These are phyloP conservation scores for Lipomyces starkeyi DNA, from an alignment of 805 yeast genomes.

Conservation along the genomic window DNA sequence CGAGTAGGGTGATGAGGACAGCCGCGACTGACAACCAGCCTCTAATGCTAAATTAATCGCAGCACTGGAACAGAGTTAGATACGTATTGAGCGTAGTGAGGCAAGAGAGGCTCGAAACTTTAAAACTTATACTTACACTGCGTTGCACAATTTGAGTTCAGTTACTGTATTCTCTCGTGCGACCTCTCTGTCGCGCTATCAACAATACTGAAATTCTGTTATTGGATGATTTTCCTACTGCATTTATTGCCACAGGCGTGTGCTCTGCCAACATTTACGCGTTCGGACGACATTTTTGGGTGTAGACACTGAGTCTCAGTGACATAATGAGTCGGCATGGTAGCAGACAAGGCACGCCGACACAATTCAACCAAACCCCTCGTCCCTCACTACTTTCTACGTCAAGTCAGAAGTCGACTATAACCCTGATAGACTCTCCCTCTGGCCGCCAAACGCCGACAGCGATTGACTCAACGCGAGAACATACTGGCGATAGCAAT, in stretches of 20 bases:
- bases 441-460: not conserved
- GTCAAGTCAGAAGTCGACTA: not conserved
- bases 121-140: too few relatives aligned
- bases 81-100: not conserved
- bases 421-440: not conserved
- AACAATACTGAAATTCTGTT: not conserved
- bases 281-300: not conserved
- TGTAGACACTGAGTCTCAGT: not conserved
- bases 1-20: not conserved
- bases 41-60: not conserved
- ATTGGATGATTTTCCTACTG: not conserved
- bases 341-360: not conserved
- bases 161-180: too few relatives aligned
- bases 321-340: not conserved
- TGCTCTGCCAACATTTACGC: not conserved
- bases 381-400: not conserved
- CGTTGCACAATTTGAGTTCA: too few relatives aligned
- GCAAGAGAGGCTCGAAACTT: too few relatives aligned
- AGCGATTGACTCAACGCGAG: not conserved
- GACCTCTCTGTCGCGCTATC: too few relatives aligned
- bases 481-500: not conserved
- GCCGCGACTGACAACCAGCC: not conserved
- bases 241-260: not conserved
- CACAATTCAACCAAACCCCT: not conserved
- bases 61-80: not conserved